A percentile compares a stretch with the other conserved stretches of the same genome.
phyloP scores from a whole-genome alignment of 2,329 filamentous ascomycete species.

The Verticillium albo-atrum region DNA sequence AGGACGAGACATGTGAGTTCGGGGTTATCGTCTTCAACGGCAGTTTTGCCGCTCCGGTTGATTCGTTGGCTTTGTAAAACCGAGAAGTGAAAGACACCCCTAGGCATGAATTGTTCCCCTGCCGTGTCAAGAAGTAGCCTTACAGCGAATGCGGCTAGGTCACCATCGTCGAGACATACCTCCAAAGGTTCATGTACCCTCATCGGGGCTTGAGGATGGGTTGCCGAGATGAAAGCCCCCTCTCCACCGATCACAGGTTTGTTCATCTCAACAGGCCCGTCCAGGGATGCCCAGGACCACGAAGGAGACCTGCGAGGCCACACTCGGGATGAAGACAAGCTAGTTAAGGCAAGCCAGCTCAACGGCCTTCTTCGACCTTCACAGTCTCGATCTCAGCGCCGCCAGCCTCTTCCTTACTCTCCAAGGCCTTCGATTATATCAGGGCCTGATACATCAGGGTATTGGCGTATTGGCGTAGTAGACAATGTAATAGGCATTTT shows the following conservation, averaged over 20 bases:
- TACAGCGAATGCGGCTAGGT: not conserved
- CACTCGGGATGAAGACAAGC: too few species aligned
- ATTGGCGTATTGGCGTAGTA: too few species aligned
- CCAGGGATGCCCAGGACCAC: not conserved
- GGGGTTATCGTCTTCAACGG: too few species aligned
- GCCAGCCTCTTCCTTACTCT: too few species aligned
- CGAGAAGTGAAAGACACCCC: not conserved
- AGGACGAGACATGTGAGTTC: not conserved
- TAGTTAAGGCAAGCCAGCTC: too few species aligned
- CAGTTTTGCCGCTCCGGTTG: too few species aligned
- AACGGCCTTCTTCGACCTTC: too few species aligned
- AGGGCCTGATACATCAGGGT: too few species aligned
- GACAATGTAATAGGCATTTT: too few species aligned
- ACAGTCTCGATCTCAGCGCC: too few species aligned
- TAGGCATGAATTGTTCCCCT: not conserved
- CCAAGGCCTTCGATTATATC: too few species aligned
- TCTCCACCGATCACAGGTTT: not conserved
- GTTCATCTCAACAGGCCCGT: not conserved
- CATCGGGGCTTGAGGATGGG: not conserved
- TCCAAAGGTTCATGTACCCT: not conserved
- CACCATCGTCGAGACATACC: not conserved
- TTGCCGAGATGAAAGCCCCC: not conserved
- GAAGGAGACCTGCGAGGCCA: not conserved
- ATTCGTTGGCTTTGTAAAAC: not conserved
- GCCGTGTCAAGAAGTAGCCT: not conserved